Conservation (phyloP, 306 rosid species). For the Hylodesmum podocarpum region DNA sequence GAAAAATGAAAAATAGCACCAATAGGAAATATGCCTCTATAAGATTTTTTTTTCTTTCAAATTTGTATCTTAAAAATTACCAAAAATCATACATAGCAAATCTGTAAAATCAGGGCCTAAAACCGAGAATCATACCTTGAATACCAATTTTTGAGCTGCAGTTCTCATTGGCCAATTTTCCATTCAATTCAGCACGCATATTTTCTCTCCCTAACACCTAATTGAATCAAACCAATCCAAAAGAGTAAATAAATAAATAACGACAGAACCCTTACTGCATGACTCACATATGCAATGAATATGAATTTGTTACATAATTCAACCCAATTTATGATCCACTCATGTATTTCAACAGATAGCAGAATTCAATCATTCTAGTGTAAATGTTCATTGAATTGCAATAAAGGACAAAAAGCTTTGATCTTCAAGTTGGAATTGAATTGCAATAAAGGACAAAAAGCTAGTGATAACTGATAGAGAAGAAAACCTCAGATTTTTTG, state of each 20-base stretch:
- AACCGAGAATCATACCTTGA: constrained; percentile 45
- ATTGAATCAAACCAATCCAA: constrained; percentile 8
- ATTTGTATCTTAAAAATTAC: not conserved
- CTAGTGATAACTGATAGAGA: not conserved
- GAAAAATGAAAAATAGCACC: not conserved
- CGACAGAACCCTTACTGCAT: constrained; percentile 23
- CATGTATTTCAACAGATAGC: not conserved
- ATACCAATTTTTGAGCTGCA: constrained; percentile 41
- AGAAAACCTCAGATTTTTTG: too few species aligned
- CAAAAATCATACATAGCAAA: not conserved
- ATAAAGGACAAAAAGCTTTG: not conserved
- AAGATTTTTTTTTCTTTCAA: not conserved
- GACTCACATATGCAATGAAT: not conserved
- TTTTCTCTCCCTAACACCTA: constrained; percentile 68
- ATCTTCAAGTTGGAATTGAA: not conserved
- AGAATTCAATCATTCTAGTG: not conserved
- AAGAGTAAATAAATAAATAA: not conserved
- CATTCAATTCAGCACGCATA: constrained; percentile 43
- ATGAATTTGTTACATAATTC: not conserved
- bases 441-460: not conserved
- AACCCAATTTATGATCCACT: not conserved
- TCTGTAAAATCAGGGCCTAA: not conserved
- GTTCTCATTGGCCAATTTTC: constrained; percentile 39
- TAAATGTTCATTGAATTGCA: not conserved
- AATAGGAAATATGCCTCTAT: not conserved